Evolutionary conservation across 2,329 filamentous ascomycete species (phyloP).

Genomic region (Fusarium nisikadoi): DNA sequence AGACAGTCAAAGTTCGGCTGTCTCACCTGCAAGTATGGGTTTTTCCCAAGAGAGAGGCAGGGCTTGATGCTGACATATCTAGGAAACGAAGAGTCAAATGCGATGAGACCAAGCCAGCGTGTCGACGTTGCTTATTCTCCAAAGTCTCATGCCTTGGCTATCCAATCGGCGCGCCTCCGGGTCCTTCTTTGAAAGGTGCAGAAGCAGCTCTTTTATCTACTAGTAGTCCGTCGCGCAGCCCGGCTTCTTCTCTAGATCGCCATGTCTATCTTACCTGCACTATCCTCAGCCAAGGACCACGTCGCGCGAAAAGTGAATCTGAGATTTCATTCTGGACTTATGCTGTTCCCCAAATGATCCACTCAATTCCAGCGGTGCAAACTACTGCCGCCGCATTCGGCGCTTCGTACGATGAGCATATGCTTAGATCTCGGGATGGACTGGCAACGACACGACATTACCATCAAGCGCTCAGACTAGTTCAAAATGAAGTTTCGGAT

Average conservation of each 20-base stretch:
- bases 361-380: constrained; percentile 14
- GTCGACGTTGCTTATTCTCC: constrained; percentile 23
- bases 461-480: background rate
- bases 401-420: constrained; percentile 18
- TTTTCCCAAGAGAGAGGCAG: rapidly evolving
- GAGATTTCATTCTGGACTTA: constrained; percentile 21
- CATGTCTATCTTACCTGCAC: constrained; percentile 16
- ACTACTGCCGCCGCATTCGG: constrained; percentile 22
- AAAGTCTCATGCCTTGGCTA: constrained; percentile 15
- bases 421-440: background rate
- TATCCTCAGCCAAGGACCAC: constrained; percentile 14
- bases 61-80: background rate
- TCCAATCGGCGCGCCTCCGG: constrained; percentile 12
- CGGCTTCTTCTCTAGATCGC: background rate
- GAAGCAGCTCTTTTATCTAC: background rate
- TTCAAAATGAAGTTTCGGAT: constrained; percentile 5
- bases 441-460: constrained; percentile 1
- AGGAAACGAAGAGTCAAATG: constrained; percentile 31
- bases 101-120: constrained; percentile 29
- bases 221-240: background rate
- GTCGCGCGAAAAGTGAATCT: background rate
- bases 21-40: constrained; percentile 25
- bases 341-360: constrained; percentile 21
- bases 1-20: constrained; percentile 34
- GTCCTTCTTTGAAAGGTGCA: rapidly evolving